Evolutionary conservation across 1,139 yeast genomes (phyloP).

Genomic region (Scheffersomyces illinoinensis): DNA sequence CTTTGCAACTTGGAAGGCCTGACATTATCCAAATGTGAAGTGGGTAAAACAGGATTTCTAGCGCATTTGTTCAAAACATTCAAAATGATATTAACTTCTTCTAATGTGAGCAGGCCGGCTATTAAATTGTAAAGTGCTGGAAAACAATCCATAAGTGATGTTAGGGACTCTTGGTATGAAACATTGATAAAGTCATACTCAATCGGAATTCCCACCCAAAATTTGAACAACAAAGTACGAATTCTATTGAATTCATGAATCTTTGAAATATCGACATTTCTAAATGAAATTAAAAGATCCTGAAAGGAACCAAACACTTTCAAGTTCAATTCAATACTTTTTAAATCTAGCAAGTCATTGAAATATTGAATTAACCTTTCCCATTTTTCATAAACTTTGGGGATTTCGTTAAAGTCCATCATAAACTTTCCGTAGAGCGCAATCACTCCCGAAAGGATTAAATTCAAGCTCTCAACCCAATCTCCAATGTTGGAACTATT

Average conservation of each 20-base stretch:
- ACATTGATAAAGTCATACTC: constrained; percentile 59
- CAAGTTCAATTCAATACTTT: constrained; percentile 49
- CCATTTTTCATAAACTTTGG: constrained; percentile 38
- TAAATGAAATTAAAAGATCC: constrained; percentile 42
- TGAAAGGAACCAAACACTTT: constrained; percentile 54
- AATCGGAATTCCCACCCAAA: constrained; percentile 64
- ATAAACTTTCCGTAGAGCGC: constrained; percentile 50
- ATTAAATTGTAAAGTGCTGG: constrained; percentile 43
- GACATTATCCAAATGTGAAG: constrained; percentile 41
- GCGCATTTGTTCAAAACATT: constrained; percentile 58
- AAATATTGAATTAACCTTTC: constrained; percentile 51
- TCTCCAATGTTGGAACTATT: constrained; percentile 31
- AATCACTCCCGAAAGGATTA: constrained; percentile 61
- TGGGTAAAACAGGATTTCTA: constrained; percentile 66
- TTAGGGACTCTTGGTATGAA: constrained; percentile 57
- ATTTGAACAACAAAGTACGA: constrained; percentile 48
- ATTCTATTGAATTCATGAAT: constrained; percentile 20
- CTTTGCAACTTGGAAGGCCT: constrained; percentile 58
- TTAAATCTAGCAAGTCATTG: constrained; percentile 33
- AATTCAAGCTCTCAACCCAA: constrained; percentile 57
- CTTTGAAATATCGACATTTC: background rate
- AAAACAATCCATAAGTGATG: constrained; percentile 53
- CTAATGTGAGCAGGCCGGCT: constrained; percentile 23
- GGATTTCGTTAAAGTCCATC: constrained; percentile 22
- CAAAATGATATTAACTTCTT: constrained; percentile 45